Base-by-base conservation (phyloP, 805 yeast genomes). In the Clavispora carvajalis region DNA sequence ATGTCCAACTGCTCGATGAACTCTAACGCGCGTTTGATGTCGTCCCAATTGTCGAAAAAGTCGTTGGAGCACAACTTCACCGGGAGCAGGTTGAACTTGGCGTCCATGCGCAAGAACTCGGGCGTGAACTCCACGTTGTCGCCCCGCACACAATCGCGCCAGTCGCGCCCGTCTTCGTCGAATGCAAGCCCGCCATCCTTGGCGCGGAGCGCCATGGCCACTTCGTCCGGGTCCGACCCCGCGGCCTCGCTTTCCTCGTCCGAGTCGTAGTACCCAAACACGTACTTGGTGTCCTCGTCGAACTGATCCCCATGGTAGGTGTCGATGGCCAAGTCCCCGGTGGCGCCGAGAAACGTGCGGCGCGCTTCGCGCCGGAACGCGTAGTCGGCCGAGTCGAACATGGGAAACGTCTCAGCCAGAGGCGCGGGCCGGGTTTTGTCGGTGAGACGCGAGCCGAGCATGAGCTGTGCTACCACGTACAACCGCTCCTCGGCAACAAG, bases 131-230 rank as follows among this genome's bases (percentile, higher is more conserved):
- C 37, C 10, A 62, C 58, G 53, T 83, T 83, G 1, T 65, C 65
- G 3, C 78, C 85, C 37, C 88, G 62, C 3, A 85, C 83, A 10
- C 80, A 67, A 57, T 82, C 89, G 50, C 88, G 63, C 86, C 89
- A 81, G 59, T 83, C 89, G 25, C 76, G 65, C 0, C 86, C 87
- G 34, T 67, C 56, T 21, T 75, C 72, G 54, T 80, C 86, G 55
- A 77, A 74, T 36, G 76, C 79, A 28, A 76, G 60, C 4, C 46
- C 48, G 25, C 49, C 51, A 11, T 44, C 55, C 16, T 43, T 43
- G 5, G 52, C 44, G 21, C 61, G 46, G 10, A 52, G 46, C 1
- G 61, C 60, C 16, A 51, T 47, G 10, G 45, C 51, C 23, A 45
- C 49, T 9, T 41, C 43, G 7, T 44, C 40, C 10, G 36, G 40